Evolutionary conservation across 257 asterid genomes (phyloP).

Genomic region (Linaria vulgaris): DNA sequence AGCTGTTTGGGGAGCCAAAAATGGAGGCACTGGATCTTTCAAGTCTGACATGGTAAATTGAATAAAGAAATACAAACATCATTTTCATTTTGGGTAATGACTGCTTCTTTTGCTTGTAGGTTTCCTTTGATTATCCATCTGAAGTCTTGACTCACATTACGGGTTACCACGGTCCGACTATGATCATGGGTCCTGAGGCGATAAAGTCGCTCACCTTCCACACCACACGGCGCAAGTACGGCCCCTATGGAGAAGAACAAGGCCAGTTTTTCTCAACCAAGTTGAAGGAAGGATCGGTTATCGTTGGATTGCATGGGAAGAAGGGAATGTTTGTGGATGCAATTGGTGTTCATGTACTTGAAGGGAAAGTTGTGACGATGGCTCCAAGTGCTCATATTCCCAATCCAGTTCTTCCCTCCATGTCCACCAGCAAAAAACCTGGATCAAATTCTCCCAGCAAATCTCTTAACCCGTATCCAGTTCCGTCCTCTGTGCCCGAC

Average conservation of each 20-base stretch:
- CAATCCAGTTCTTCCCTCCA: slow-evolving; percentile 14
- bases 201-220: slow-evolving; percentile 74
- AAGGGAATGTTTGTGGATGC: slow-evolving; percentile 74
- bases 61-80: not conserved
- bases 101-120: slow-evolving; percentile 35
- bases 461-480: slow-evolving; percentile 1
- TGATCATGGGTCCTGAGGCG: slow-evolving; percentile 73
- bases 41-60: slow-evolving; percentile 55
- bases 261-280: slow-evolving; percentile 64
- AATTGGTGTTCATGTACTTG: slow-evolving; percentile 63
- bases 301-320: slow-evolving; percentile 79
- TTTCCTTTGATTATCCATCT: slow-evolving; percentile 62
- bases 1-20: slow-evolving; percentile 69
- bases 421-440: not conserved
- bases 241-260: slow-evolving; percentile 80
- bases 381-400: slow-evolving; percentile 18
- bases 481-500: slow-evolving; percentile 11
- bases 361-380: slow-evolving; percentile 34
- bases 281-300: slow-evolving; percentile 48
- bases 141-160: slow-evolving; percentile 70
- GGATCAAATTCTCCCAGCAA: slow-evolving; percentile 27
- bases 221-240: slow-evolving; percentile 62
- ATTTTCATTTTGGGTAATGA: no score
- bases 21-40: slow-evolving; percentile 71
- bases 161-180: slow-evolving; percentile 62